Percentiles rank a stretch among this genome's conserved stretches.
Conservation (phyloP, 345 rosid genomes). For the Citrus inodora region DNA sequence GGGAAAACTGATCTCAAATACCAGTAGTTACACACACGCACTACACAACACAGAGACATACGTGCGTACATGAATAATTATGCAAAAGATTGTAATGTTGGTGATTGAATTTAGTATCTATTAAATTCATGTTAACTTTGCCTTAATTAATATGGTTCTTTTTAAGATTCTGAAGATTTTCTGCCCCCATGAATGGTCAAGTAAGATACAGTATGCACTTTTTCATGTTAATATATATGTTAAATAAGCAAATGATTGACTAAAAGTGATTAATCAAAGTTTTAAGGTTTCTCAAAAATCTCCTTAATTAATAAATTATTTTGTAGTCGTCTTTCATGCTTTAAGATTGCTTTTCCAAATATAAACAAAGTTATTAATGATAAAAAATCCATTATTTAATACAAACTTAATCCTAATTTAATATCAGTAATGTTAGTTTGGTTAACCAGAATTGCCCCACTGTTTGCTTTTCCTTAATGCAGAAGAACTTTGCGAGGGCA, state of each 20-base stretch:
- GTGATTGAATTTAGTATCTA: background rate
- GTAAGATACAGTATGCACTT: slow-evolving; percentile 13
- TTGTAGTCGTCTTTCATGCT: slow-evolving; percentile 16
- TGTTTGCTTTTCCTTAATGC: slow-evolving; percentile 22
- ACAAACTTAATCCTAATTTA: slow-evolving; percentile 2
- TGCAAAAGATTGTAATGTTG: slow-evolving; percentile 8
- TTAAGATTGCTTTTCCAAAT: slow-evolving; percentile 8
- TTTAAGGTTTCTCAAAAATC: slow-evolving; percentile 32
- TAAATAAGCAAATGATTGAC: slow-evolving; percentile 24
- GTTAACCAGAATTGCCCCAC: slow-evolving; percentile 24
- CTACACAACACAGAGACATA: no score
- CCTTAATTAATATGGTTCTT: background rate
- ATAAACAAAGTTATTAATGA: background rate
- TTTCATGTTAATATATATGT: slow-evolving; percentile 14
- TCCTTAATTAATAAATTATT: background rate
- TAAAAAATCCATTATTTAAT: slow-evolving; percentile 4
- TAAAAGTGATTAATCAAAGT: slow-evolving; percentile 19
- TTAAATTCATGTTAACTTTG: slow-evolving; percentile 16
- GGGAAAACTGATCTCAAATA: background rate
- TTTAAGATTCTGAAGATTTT: slow-evolving; percentile 39
- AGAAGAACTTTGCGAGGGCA: slow-evolving; percentile 29
- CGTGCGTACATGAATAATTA: slow-evolving; percentile 7
- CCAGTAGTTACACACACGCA: background rate
- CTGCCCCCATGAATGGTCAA: slow-evolving; percentile 28
- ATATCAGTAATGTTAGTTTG: background rate